phyloP scores from a whole-genome alignment of 2,329 filamentous ascomycete genomes.

The Oidium heveae region DNA sequence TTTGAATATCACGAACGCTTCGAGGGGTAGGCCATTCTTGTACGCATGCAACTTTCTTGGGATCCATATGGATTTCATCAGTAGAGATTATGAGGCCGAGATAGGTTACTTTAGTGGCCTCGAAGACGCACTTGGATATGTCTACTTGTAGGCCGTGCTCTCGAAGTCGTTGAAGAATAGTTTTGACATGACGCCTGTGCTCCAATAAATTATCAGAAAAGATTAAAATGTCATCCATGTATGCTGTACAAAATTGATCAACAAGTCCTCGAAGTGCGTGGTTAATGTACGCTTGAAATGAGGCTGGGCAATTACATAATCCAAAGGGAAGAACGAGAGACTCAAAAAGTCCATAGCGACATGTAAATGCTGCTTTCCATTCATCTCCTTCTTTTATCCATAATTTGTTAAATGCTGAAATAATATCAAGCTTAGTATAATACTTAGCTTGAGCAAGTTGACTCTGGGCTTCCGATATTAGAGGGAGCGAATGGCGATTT shows the following conservation, averaged over 20 bases:
- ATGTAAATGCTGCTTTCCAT: constrained; percentile 1
- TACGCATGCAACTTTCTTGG: neutral
- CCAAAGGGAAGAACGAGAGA: neutral
- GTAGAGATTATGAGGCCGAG: too few species aligned
- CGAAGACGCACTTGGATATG: neutral
- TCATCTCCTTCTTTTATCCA: neutral
- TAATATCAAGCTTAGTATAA: neutral
- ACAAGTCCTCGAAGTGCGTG: neutral
- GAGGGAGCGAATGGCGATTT: neutral
- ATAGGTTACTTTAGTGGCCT: neutral
- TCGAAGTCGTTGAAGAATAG: neutral
- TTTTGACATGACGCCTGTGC: neutral
- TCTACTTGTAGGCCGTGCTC: neutral
- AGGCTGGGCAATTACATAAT: neutral
- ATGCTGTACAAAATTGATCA: neutral
- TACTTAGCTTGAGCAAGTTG: neutral
- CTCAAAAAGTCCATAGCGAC: too few species aligned
- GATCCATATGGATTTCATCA: neutral
- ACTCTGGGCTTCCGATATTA: neutral
- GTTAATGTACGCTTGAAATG: neutral
- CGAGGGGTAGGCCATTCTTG: neutral
- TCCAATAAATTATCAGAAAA: neutral
- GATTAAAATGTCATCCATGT: neutral
- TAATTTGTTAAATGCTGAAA: neutral
- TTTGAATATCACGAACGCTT: neutral